phyloP scores from a whole-genome alignment of 2,329 filamentous ascomycete species.

The Ilyonectria mors-panacis region DNA sequence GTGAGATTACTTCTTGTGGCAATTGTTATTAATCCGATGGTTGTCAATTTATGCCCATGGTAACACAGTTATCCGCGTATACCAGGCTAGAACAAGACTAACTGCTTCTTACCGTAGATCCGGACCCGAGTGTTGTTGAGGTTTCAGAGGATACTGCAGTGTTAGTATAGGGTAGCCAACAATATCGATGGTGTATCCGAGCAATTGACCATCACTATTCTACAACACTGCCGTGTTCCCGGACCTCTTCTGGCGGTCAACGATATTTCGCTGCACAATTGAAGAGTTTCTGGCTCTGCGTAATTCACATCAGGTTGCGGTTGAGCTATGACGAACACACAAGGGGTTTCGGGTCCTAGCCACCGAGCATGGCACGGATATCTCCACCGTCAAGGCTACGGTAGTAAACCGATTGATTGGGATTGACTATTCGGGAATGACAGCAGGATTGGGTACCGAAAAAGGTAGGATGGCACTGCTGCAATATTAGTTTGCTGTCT shows the following conservation, averaged over 20 bases:
- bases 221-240: background rate
- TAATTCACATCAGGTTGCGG: background rate
- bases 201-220: conserved; percentile 8
- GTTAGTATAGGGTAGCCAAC: too few relatives aligned
- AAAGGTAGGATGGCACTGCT: background rate
- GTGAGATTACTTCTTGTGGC: too few relatives aligned
- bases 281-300: background rate
- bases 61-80: too few relatives aligned
- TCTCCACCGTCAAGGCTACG: conserved; percentile 19
- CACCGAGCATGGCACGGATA: conserved; percentile 19
- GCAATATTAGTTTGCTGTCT: background rate
- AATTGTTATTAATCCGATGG: too few relatives aligned
- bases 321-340: conserved; percentile 10
- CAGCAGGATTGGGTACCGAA: conserved; percentile 3
- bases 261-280: background rate
- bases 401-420: conserved; percentile 18
- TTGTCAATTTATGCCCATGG: too few relatives aligned
- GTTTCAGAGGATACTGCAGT: too few relatives aligned
- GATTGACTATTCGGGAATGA: conserved; percentile 2
- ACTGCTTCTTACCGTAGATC: background rate
- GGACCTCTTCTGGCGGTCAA: background rate
- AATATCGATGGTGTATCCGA: background rate
- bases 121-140: too few relatives aligned
- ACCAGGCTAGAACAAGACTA: background rate
- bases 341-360: conserved; percentile 7